Evolutionary conservation across 2,329 filamentous ascomycete species (phyloP).

Genomic region (Trichoderma breve): DNA sequence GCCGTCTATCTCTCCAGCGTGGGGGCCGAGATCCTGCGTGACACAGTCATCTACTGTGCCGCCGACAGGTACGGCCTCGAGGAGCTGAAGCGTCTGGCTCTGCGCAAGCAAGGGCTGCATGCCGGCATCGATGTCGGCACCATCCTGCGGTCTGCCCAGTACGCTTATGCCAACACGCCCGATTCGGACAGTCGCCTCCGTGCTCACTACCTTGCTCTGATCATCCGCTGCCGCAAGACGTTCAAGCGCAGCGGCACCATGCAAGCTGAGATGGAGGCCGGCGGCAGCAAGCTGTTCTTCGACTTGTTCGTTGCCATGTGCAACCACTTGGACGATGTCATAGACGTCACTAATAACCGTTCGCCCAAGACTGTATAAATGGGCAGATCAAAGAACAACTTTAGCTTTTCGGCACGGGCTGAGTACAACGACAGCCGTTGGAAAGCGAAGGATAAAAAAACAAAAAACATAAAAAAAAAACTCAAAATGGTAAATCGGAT

Average conservation of each 20-base stretch:
- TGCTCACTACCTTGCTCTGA: slow-evolving; percentile 94
- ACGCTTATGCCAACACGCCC: slow-evolving; percentile 92
- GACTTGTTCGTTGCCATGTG: slow-evolving; percentile 98
- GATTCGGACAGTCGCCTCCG: slow-evolving; percentile 89
- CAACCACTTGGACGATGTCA: slow-evolving; percentile 96
- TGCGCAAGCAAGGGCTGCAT: slow-evolving; percentile 93
- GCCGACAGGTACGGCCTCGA: slow-evolving; percentile 88
- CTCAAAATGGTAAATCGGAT: background rate
- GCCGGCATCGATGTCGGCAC: slow-evolving; percentile 87
- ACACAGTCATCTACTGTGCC: slow-evolving; percentile 92
- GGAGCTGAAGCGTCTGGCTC: slow-evolving; percentile 84
- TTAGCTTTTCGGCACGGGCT: slow-evolving; percentile 25
- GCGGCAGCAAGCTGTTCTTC: slow-evolving; percentile 89
- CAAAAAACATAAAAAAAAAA: slow-evolving; percentile 17
- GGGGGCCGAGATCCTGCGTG: slow-evolving; percentile 76
- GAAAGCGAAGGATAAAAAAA: slow-evolving; percentile 20
- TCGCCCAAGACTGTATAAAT: slow-evolving; percentile 57
- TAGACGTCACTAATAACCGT: slow-evolving; percentile 73
- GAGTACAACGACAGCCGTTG: slow-evolving; percentile 24
- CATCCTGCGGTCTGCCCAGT: slow-evolving; percentile 88
- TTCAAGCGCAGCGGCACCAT: slow-evolving; percentile 98
- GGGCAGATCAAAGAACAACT: slow-evolving; percentile 17
- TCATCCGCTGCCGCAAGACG: slow-evolving; percentile 94
- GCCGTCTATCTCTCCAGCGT: slow-evolving; percentile 70
- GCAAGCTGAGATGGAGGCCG: slow-evolving; percentile 97